Evolutionary conservation across 2,329 filamentous ascomycete genomes (phyloP), one percentile per base, ranked within the genome.

Genomic region (Microdochium bolleyi): DNA sequence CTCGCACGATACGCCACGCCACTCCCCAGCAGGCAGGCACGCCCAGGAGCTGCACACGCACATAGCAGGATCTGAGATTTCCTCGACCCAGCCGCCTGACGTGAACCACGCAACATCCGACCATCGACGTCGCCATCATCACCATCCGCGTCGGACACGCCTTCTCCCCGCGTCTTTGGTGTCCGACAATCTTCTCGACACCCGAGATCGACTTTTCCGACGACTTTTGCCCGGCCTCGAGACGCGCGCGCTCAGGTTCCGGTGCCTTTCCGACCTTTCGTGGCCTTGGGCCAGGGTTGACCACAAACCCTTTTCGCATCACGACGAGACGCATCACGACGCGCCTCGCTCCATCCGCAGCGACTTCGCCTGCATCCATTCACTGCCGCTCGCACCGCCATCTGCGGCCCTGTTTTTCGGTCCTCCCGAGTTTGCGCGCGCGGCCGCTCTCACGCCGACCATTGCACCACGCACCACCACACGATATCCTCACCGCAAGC

Each of bases 111-210:
- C 67, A 65, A 72, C 64, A 69, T 68, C 70, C 67, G 41, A 46
- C 41, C 41, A 8, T 46, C 41, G 41, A 68, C 69, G 70, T 71
- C 70, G 73, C 71, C 72, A 66, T 61, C 71, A 78, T 74, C 73
- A 71, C 67, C 70, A 72, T 73, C 73, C 79, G 78, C 74, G 75
- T 76, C 77, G 70, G 70, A 67, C 71, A 73, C 41, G 41, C 41
- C 19, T 19, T 46, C 7, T 46, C 19, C 21, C 73, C 72, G 70
- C 68, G 69, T 69, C 62, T 62, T 46, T 19, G 41, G 41, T 24
- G 41, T 46, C 41, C 41, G 41, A 22, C 41, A 22, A 19, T 46
- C 41, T 22, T 22, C 41, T 46, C 10, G 13, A 46, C 13, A 24
- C 54, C 51, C 54, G 52, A 49, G 52, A 53, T 57, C 54, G 55